Conservation (phyloP, 495 filamentous ascomycete genomes). For the Achaetomiella virescens region DNA sequence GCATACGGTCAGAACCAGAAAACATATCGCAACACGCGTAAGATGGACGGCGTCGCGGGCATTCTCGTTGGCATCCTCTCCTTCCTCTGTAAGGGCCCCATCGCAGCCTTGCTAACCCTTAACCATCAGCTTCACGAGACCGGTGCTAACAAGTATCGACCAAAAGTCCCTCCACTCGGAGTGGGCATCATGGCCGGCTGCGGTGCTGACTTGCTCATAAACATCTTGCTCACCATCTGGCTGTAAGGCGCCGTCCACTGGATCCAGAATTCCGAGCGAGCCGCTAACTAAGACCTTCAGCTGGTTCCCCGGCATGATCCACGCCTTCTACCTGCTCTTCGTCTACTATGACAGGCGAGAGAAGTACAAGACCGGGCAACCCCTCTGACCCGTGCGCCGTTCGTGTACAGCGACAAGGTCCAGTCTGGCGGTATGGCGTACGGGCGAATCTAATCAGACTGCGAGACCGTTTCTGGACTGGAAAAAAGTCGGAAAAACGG, state of each 20-base stretch:
- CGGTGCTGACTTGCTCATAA: slow-evolving; percentile 79
- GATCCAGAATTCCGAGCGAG: background rate
- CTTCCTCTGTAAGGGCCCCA: slow-evolving; percentile 41
- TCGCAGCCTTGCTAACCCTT: background rate
- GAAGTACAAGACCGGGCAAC: slow-evolving; percentile 47
- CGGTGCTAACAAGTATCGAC: background rate
- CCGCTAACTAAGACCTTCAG: background rate
- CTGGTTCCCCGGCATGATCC: slow-evolving; percentile 68
- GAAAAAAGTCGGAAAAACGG: too few species aligned
- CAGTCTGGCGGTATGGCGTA: slow-evolving; percentile 62
- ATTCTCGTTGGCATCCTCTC: slow-evolving; percentile 53
- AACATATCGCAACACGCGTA: background rate
- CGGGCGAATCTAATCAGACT: slow-evolving; percentile 20
- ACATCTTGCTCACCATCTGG: slow-evolving; percentile 72
- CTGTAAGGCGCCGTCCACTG: slow-evolving; percentile 28
- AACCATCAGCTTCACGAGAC: background rate
- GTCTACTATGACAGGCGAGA: slow-evolving; percentile 73
- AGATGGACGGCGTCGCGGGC: slow-evolving; percentile 50
- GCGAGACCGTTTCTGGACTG: background rate
- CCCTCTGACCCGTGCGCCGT: slow-evolving; percentile 50
- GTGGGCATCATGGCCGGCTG: slow-evolving; percentile 43
- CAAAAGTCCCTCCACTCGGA: slow-evolving; percentile 38
- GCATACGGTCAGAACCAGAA: background rate
- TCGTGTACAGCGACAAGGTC: slow-evolving; percentile 75
- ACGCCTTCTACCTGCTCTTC: slow-evolving; percentile 88